These are phyloP conservation scores for Pisolithus albus DNA, from an alignment of 768 basidiomycete genomes.

Conservation along the genomic window DNA sequence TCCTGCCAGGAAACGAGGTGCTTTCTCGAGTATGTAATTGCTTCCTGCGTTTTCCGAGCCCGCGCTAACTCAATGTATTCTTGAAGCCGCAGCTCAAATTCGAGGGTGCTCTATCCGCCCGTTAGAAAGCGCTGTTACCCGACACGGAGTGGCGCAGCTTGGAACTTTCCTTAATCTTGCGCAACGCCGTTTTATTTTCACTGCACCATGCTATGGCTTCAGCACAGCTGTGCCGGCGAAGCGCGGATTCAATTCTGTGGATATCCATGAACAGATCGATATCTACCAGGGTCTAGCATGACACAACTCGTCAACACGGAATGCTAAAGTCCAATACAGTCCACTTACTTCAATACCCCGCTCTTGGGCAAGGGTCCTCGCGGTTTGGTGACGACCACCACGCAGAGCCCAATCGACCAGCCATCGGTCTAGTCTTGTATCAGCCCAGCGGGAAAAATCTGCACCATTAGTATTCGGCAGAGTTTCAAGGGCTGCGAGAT, in stretches of 20 bases:
- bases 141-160: slow-evolving; percentile 6
- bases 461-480: slow-evolving; percentile 44
- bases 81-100: slow-evolving; percentile 93
- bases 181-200: slow-evolving; percentile 88
- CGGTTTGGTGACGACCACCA: slow-evolving; percentile 70
- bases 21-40: slow-evolving; percentile 80
- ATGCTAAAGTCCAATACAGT: slow-evolving; percentile 13
- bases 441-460: slow-evolving; percentile 71
- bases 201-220: slow-evolving; percentile 95
- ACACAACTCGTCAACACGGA: slow-evolving; percentile 13
- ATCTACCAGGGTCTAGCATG: slow-evolving; percentile 71
- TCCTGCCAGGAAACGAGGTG: slow-evolving; percentile 78
- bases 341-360: slow-evolving; percentile 69
- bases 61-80: slow-evolving; percentile 93
- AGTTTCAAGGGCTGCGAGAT: slow-evolving; percentile 58
- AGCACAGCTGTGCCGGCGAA: slow-evolving; percentile 67
- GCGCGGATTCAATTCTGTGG: slow-evolving; percentile 74
- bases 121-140: slow-evolving; percentile 12
- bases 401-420: slow-evolving; percentile 90
- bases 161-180: slow-evolving; percentile 73
- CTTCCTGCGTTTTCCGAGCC: slow-evolving; percentile 54
- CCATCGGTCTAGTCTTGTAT: slow-evolving; percentile 79
- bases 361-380: slow-evolving; percentile 67
- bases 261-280: slow-evolving; percentile 90
- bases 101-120: slow-evolving; percentile 71